Percentiles rank a stretch among this genome's conserved stretches.
Evolutionary conservation across 2,329 filamentous ascomycete genomes (phyloP).

Genomic region (Claviceps paspali): DNA sequence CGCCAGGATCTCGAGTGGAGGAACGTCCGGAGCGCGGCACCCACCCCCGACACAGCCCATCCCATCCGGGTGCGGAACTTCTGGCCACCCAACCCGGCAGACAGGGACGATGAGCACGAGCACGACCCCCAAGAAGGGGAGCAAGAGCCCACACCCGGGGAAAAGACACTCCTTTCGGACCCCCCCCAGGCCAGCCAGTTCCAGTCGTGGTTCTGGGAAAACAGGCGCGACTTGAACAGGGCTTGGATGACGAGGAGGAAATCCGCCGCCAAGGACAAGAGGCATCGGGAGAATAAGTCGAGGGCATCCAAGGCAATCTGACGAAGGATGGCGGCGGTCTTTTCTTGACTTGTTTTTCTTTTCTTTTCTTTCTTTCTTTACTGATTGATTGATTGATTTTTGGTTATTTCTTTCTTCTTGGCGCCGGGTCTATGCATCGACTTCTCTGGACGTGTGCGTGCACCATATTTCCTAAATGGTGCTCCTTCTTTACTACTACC

Average conservation of each 20-base stretch:
- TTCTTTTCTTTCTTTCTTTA: too few relatives aligned
- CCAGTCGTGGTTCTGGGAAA: conserved; percentile 54
- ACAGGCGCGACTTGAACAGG: conserved; percentile 46
- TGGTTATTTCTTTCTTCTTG: too few relatives aligned
- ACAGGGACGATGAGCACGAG: conserved; percentile 13
- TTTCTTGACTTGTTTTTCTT: too few relatives aligned
- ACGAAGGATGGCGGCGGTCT: neutral
- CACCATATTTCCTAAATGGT: too few relatives aligned
- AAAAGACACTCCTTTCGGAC: too few relatives aligned
- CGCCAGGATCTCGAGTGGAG: conserved; percentile 63
- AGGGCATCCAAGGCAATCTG: conserved; percentile 27
- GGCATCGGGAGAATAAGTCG: conserved; percentile 48
- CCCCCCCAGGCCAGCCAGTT: conserved; percentile 45
- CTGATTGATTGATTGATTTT: too few relatives aligned
- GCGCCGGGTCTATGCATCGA: too few relatives aligned
- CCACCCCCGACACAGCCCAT: conserved; percentile 85
- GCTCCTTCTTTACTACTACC: too few relatives aligned
- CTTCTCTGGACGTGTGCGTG: too few relatives aligned
- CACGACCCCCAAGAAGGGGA: conserved; percentile 12
- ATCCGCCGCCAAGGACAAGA: conserved; percentile 48
- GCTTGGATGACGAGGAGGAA: conserved; percentile 53
- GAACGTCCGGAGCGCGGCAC: conserved; percentile 71
- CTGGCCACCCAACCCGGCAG: conserved; percentile 28
- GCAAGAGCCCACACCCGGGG: too few relatives aligned
- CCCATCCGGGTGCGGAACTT: conserved; percentile 48